phyloP scores from a whole-genome alignment of 805 yeast species.

The Candida golubevii region DNA sequence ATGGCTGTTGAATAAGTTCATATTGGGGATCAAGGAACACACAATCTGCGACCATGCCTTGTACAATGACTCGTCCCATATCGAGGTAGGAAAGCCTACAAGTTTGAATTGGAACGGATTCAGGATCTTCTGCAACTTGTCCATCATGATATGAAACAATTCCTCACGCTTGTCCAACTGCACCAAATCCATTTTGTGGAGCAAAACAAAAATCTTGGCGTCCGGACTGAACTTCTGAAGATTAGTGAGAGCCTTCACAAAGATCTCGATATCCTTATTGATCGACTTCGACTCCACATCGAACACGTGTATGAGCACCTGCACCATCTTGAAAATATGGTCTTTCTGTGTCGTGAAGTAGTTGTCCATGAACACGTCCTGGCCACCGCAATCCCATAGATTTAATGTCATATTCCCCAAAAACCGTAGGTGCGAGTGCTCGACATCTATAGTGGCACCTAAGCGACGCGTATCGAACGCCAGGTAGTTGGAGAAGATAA shows the following conservation, averaged over 20 bases:
- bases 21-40: conserved; percentile 91
- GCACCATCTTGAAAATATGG: conserved; percentile 92
- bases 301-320: conserved; percentile 91
- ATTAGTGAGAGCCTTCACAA: conserved; percentile 76
- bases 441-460: conserved; percentile 98
- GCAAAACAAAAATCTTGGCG: conserved; percentile 84
- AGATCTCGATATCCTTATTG: conserved; percentile 88
- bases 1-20: conserved; percentile 72
- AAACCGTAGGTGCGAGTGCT: conserved; percentile 89
- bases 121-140: conserved; percentile 70
- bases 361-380: conserved; percentile 93
- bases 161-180: conserved; percentile 82
- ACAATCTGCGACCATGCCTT: conserved; percentile 98
- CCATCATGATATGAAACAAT: conserved; percentile 79
- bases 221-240: conserved; percentile 81
- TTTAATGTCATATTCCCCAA: conserved; percentile 93
- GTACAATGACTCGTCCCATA: conserved; percentile 94
- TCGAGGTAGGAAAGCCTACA: conserved; percentile 89
- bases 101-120: conserved; percentile 60
- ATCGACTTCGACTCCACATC: conserved; percentile 93
- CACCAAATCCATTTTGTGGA: conserved; percentile 96
- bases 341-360: conserved; percentile 84
- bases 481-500: conserved; percentile 90
- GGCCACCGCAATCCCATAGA: conserved; percentile 98
- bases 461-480: conserved; percentile 93